Evolutionary conservation across 2,329 filamentous ascomycete genomes (phyloP).

Genomic region (Sclerotinia nivalis): DNA sequence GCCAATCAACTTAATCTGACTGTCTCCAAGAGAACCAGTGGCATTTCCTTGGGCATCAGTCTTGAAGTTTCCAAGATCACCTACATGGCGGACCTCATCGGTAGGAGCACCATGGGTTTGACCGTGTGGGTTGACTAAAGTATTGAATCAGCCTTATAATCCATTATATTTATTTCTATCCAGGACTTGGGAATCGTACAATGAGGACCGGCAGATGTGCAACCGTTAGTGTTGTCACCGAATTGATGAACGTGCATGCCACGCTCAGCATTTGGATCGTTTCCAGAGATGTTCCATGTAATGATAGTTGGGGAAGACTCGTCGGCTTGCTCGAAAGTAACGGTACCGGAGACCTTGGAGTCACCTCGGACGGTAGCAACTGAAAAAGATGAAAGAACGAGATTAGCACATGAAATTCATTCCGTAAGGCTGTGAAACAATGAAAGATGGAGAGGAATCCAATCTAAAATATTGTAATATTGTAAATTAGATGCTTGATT

Average conservation of each 20-base stretch:
- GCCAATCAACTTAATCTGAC: constrained; percentile 91
- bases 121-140: constrained; percentile 90
- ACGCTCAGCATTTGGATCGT: constrained; percentile 94
- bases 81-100: constrained; percentile 87
- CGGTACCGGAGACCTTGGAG: constrained; percentile 89
- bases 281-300: constrained; percentile 87
- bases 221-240: constrained; percentile 99
- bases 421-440: not conserved
- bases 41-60: constrained; percentile 91
- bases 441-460: not conserved
- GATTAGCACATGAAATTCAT: constrained; percentile 9
- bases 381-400: constrained; percentile 45
- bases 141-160: constrained; percentile 25
- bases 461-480: not conserved
- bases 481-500: constrained; percentile 39
- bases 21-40: constrained; percentile 77
- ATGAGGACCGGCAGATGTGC: constrained; percentile 96
- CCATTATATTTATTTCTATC: not conserved
- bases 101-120: constrained; percentile 88
- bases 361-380: constrained; percentile 98
- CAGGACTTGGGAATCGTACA: constrained; percentile 58
- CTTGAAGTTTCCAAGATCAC: constrained; percentile 96
- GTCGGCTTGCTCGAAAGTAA: constrained; percentile 89
- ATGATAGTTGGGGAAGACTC: constrained; percentile 83
- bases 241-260: constrained; percentile 99